Base-by-base conservation (phyloP, 2,329 filamentous ascomycete genomes). In the Sporothrix schenckii region DNA sequence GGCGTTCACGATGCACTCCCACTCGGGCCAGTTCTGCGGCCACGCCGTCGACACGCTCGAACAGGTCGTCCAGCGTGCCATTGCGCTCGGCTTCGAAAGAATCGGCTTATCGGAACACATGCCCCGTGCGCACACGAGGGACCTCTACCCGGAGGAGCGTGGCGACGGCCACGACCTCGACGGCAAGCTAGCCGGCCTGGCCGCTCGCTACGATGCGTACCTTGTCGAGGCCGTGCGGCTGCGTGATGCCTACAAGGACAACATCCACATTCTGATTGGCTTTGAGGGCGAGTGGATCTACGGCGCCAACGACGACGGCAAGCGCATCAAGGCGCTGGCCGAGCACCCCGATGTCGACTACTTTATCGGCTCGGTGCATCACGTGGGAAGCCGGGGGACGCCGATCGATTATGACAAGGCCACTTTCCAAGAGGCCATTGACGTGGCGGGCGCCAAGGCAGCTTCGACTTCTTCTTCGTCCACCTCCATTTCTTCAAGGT, bases 1-100 rank as follows among this genome's bases (percentile, higher is more conserved):
- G 95, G 94, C 94, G 1, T 97, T 97, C 82, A 96, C 95, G 4
- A 96, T 98, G 84, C 95, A 99, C 81, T 97, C 93, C 77, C 95
- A 99, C 82, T 98, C 95, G 50, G 95, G 95, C 73, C 92, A 99
- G 79, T 99, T 99, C 83, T 99, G 95, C 83, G 88, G 91, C 75
- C 95, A 99, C 83, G 95, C 95, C 66, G 89, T 91, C 78, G 89
- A 97, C 78, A 86, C 88, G 24, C 87, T 99, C 11, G 94, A 98
- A 79, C 89, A 93, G 74, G 88, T 98, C 65, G 84, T 98, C 75
- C 87, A 89, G 77, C 87, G 89, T 14, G 94, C 94, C 74, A 92
- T 98, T 75, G 80, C 85, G 63, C 85, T 91, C 72, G 90, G 91
- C 56, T 95, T 96, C 86, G 88, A 89, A 73, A 91, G 91, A 24